Base-by-base conservation (phyloP, 2,329 filamentous ascomycete species). In the Myriosclerotinia duriaeana region DNA sequence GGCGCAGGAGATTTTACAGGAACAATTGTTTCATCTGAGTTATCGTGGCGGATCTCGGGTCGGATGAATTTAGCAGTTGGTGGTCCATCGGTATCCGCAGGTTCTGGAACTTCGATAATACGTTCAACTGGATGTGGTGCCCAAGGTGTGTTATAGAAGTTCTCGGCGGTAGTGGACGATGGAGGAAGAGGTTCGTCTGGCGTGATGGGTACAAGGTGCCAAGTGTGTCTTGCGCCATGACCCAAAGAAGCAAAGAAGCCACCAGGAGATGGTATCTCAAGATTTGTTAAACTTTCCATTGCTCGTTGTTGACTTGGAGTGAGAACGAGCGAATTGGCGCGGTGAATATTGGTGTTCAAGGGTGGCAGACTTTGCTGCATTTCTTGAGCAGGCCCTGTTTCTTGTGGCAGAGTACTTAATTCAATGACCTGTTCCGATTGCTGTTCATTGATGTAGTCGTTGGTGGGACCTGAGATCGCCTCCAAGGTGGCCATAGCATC, bases 191-290 rank as follows among this genome's bases (percentile, higher is more conserved):
- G 75, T 22, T 83, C 84, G 9, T 85, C 83, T 15, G 84, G 83
- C 26, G 83, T 82, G 71, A 78, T 80, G 38, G 80, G 79, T 14
- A 84, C 82, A 68, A 89, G 80, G 74, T 92, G 87, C 94, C 94
- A 98, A 15, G 93, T 95, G 74, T 89, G 87, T 63, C 93, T 87
- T 48, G 89, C 87, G 64, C 87, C 85, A 4, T 89, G 86, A 48
- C 90, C 91, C 38, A 97, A 84, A 0, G 90, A 92, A 2, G 91
- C 91, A 78, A 97, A 97, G 82, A 97, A 97, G 0, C 90, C 92
- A 36, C 92, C 90, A 0, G 94, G 94, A 0, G 94, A 97, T 7
- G 93, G 94, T 44, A 98, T 93, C 36, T 93, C 93, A 26, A 97
- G 84, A 67, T 86, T 88, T 26, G 91, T 93, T 69, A 97, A 84